Percentiles rank a stretch among this genome's conserved stretches.
Conservation (phyloP, 768 basidiomycete species). For the Tulasnella calospora region DNA sequence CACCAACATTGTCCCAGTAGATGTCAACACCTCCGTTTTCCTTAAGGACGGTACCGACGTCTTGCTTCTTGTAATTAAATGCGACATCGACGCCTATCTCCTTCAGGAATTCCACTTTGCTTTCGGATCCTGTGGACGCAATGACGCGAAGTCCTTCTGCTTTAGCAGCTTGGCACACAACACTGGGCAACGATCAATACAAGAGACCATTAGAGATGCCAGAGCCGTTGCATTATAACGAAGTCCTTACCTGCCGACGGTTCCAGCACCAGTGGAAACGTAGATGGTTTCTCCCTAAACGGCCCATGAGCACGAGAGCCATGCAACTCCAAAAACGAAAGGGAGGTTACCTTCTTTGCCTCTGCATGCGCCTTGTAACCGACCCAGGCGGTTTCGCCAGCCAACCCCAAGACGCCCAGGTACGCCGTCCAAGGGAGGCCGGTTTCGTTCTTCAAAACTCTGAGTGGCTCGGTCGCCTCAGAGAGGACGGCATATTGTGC, state of each 20-base stretch:
- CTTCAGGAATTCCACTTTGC: conserved; percentile 60
- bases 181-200: not conserved
- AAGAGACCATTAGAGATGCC: conserved; percentile 25
- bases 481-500: conserved; percentile 41
- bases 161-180: conserved; percentile 46
- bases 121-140: conserved; percentile 65
- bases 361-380: conserved; percentile 44
- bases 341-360: conserved; percentile 40
- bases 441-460: conserved; percentile 40
- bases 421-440: conserved; percentile 49
- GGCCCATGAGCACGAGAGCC: not conserved
- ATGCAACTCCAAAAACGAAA: no score
- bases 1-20: conserved; percentile 40
- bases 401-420: conserved; percentile 37
- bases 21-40: conserved; percentile 57
- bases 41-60: conserved; percentile 48
- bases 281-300: conserved; percentile 48
- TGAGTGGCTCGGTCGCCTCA: not conserved
- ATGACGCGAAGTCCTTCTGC: conserved; percentile 54
- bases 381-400: conserved; percentile 37
- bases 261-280: conserved; percentile 45
- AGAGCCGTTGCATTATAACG: not conserved
- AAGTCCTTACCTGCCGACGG: conserved; percentile 55
- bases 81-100: conserved; percentile 61
- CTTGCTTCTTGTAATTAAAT: conserved; percentile 68